Evolutionary conservation across 2,329 filamentous ascomycete genomes (phyloP).

Genomic region (Pseudopithomyces chartarum): DNA sequence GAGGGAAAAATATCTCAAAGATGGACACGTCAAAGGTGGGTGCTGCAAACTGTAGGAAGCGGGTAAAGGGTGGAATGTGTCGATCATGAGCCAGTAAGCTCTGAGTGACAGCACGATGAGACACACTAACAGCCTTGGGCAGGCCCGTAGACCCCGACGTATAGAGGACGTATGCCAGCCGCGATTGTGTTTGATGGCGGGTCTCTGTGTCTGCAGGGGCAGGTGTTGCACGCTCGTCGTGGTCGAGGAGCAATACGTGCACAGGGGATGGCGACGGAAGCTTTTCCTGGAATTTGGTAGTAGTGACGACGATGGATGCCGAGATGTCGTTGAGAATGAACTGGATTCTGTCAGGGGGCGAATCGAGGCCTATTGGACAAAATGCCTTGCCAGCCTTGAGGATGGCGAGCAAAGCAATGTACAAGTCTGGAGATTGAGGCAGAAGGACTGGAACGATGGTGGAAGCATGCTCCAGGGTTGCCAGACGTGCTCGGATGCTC

Average conservation of each 20-base stretch:
- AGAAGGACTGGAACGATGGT: slow-evolving; percentile 75
- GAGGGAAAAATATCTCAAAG: slow-evolving; percentile 92
- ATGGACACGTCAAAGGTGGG: slow-evolving; percentile 94
- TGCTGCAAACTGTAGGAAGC: slow-evolving; percentile 90
- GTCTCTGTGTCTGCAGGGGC: slow-evolving; percentile 16
- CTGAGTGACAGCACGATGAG: slow-evolving; percentile 80
- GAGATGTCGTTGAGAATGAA: slow-evolving; percentile 82
- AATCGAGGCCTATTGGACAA: slow-evolving; percentile 80
- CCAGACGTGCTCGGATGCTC: slow-evolving; percentile 22
- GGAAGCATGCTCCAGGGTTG: slow-evolving; percentile 37
- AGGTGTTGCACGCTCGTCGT: slow-evolving; percentile 37
- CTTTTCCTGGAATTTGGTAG: slow-evolving; percentile 50
- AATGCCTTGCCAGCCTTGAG: slow-evolving; percentile 84
- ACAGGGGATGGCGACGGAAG: slow-evolving; percentile 44
- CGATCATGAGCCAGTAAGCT: slow-evolving; percentile 80
- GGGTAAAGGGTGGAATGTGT: slow-evolving; percentile 74
- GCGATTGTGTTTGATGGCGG: slow-evolving; percentile 7
- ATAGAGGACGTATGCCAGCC: slow-evolving; percentile 88
- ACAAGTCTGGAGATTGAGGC: slow-evolving; percentile 77
- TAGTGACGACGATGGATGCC: slow-evolving; percentile 71
- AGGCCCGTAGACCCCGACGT: slow-evolving; percentile 88
- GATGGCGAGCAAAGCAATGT: slow-evolving; percentile 76
- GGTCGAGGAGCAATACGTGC: slow-evolving; percentile 51
- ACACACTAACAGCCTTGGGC: slow-evolving; percentile 85
- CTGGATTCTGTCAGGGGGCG: slow-evolving; percentile 73